Conservation (phyloP, 2,329 filamentous ascomycete genomes). For the Sphaerulina vaccinii region DNA sequence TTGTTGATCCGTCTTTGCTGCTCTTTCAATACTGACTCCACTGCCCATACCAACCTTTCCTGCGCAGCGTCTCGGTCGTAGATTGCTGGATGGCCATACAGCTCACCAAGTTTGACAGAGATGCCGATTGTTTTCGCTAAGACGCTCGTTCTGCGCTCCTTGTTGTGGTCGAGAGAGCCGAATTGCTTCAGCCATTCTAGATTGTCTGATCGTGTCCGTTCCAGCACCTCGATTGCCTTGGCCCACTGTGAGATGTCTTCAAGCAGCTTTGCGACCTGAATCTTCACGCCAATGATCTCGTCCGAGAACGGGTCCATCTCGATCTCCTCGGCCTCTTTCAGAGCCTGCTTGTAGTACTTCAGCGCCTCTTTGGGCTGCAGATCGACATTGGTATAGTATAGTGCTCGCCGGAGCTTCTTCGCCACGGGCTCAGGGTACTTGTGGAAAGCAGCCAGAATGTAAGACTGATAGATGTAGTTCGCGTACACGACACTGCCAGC, state of each 20-base stretch:
- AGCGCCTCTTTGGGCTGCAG: conserved; percentile 74
- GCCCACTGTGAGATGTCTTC: conserved; percentile 71
- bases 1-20: conserved; percentile 59
- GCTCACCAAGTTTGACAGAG: conserved; percentile 77
- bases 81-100: conserved; percentile 76
- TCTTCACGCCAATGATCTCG: conserved; percentile 84
- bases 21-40: conserved; percentile 77
- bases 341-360: conserved; percentile 77
- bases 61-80: conserved; percentile 72
- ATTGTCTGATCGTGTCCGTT: conserved; percentile 71
- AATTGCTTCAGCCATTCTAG: conserved; percentile 50
- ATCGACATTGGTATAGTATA: conserved; percentile 80
- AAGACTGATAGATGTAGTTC: conserved; percentile 48
- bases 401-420: conserved; percentile 73
- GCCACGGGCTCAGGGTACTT: conserved; percentile 69
- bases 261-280: conserved; percentile 75
- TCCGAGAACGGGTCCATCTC: conserved; percentile 87
- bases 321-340: conserved; percentile 69
- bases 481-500: conserved; percentile 44
- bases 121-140: conserved; percentile 73
- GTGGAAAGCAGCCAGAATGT: conserved; percentile 52
- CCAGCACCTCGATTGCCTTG: conserved; percentile 72
- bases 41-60: conserved; percentile 72
- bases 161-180: conserved; percentile 42
- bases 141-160: conserved; percentile 61